Evolutionary conservation across 805 yeast genomes (phyloP), one percentile per base, ranked within the genome.

Genomic region (Metahyphopichia silvanorum): DNA sequence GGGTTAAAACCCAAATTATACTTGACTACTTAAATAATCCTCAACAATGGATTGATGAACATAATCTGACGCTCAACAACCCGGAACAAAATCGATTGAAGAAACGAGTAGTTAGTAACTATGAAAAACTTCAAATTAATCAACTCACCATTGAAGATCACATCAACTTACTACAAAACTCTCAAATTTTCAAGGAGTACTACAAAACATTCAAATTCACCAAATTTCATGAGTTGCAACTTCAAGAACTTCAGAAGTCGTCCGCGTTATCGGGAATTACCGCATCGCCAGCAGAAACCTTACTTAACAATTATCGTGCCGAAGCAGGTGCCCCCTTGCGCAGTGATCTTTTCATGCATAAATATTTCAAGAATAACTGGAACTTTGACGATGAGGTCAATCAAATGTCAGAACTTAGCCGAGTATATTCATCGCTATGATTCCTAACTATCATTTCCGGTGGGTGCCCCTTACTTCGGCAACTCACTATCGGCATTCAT

Each of bases 1-100:
- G 89, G 89, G 40, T 77, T 7, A 35, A 26, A 14, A 45, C 58
- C 3, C 43, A 46, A 17, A 38, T 35, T 3, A 30, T 62, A n/a
- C 32, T 54, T 25, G 57, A 51, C 27, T 60, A 60, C 33, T 6
- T 54, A 12, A 38, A 37, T 3, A 42, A 48, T 32, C 55, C 55
- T 3, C 32, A 31, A n/a, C 29, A 18, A 21, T 60, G 53, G 50
- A 22, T 41, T 7, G 27, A 38, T 4, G 19, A 32, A 22, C 28
- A 40, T 24, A 33, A 39, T 23, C 26, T 33, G 5, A 23, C 33
- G 2, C 17, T 27, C 4, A 33, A 32, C 6, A 17, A 21, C 23
- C 24, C 21, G 11, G 30, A 20, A 27, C 12, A 21, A 5, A 16
- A 16, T 15, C 24, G 13, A n/a, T 6, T 15, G 16, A 27, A 13